Evolutionary conservation across 352 stramenopile species (phyloP).

Genomic region (Blastocystis sp.): DNA sequence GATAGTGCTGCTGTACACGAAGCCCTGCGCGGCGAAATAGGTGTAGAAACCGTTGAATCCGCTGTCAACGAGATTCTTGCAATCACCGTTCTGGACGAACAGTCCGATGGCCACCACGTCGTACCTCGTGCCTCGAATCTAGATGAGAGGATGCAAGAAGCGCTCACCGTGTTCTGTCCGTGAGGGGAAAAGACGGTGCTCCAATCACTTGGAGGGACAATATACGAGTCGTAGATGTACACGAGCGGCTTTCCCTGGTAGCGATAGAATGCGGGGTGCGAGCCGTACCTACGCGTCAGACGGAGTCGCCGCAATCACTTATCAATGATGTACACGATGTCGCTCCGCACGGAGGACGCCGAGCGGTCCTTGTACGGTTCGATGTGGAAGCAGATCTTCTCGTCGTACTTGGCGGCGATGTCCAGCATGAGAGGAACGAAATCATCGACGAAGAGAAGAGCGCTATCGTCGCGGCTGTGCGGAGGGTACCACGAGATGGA

Average conservation of each 20-base stretch:
- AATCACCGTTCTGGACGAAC: slow-evolving; percentile 50
- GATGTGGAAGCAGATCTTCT: slow-evolving; percentile 75
- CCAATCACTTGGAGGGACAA: slow-evolving; percentile 58
- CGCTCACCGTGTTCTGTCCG: slow-evolving; percentile 1
- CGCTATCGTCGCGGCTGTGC: slow-evolving; percentile 48
- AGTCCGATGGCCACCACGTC: slow-evolving; percentile 74
- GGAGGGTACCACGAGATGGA: slow-evolving; percentile 75
- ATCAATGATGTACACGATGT: slow-evolving; percentile 74
- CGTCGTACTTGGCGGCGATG: slow-evolving; percentile 61
- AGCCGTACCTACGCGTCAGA: slow-evolving; percentile 29
- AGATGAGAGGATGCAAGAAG: not conserved
- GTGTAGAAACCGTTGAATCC: slow-evolving; percentile 75
- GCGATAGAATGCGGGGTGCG: slow-evolving; percentile 74
- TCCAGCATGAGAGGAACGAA: slow-evolving; percentile 74
- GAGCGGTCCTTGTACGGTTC: slow-evolving; percentile 75
- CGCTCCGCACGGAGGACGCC: slow-evolving; percentile 41
- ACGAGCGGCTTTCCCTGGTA: slow-evolving; percentile 73
- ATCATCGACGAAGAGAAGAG: slow-evolving; percentile 72
- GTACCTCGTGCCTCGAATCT: slow-evolving; percentile 73
- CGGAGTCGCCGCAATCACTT: slow-evolving; percentile 12
- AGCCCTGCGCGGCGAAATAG: slow-evolving; percentile 74
- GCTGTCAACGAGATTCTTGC: slow-evolving; percentile 20
- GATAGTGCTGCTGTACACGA: slow-evolving; percentile 70
- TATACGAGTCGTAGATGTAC: slow-evolving; percentile 76
- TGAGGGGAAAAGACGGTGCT: slow-evolving; percentile 36